Conservation (phyloP, 192 early-diverging fungal genomes). For the Coemansia sp. region DNA sequence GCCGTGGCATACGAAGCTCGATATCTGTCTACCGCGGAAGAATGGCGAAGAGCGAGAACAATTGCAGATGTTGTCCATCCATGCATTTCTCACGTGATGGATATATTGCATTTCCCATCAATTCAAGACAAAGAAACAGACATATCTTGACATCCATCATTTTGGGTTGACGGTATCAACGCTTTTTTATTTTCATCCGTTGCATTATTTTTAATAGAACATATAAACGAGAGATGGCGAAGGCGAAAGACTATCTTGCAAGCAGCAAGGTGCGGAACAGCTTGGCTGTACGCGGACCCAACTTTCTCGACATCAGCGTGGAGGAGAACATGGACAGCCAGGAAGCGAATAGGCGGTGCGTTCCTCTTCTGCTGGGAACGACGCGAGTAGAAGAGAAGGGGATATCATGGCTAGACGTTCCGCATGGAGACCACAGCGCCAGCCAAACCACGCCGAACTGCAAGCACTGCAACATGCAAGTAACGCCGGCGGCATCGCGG, state of each 20-base stretch:
- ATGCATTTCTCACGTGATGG: too few species aligned
- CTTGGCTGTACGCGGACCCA: conserved; percentile 9
- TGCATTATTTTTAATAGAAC: too few species aligned
- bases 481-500: conserved; percentile 26
- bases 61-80: too few species aligned
- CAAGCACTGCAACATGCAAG: conserved; percentile 42
- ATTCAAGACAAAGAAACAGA: too few species aligned
- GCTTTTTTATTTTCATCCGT: background rate
- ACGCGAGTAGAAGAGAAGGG: conserved; percentile 4
- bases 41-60: too few species aligned
- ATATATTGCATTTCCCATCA: too few species aligned
- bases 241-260: background rate
- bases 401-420: conserved; percentile 41
- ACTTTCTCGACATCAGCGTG: conserved; percentile 39
- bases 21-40: too few species aligned
- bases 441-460: conserved; percentile 5
- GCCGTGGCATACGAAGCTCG: too few species aligned
- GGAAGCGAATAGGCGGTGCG: conserved; percentile 6
- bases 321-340: background rate
- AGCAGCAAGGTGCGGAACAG: background rate
- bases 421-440: background rate
- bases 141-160: background rate
- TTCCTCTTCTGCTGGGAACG: conserved; percentile 8
- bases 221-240: background rate
- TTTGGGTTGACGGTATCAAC: background rate